Conservation (phyloP, 208 protist species). For the Herpetomonas tarakana region DNA sequence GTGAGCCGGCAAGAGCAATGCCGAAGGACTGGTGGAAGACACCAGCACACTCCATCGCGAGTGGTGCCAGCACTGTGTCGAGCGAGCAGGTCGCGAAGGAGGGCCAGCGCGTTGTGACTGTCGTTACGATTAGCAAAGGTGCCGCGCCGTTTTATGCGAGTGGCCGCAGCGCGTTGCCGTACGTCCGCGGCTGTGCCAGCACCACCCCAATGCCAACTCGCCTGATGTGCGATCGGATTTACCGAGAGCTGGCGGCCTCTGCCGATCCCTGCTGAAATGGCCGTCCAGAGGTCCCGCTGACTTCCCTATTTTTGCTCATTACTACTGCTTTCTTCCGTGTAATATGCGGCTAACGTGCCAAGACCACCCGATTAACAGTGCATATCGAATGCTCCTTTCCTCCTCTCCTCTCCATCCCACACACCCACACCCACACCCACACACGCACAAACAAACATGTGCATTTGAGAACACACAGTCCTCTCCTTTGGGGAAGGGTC, state of each 20-base stretch:
- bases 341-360: not conserved
- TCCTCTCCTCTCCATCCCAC: not conserved
- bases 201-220: constrained; percentile 57
- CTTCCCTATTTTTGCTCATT: not conserved
- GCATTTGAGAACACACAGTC: too few species aligned
- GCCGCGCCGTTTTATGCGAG: constrained; percentile 76
- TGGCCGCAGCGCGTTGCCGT: constrained; percentile 51
- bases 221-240: constrained; percentile 44
- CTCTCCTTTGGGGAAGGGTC: too few species aligned
- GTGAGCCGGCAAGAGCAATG: constrained; percentile 19
- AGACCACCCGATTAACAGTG: not conserved
- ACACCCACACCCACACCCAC: too few species aligned
- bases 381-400: not conserved
- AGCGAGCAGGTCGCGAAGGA: not conserved
- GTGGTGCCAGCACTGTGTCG: not conserved
- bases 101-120: constrained; percentile 43
- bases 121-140: constrained; percentile 59
- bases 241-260: constrained; percentile 30
- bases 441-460: too few species aligned
- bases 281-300: not conserved
- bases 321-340: not conserved
- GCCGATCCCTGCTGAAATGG: not conserved
- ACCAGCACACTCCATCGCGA: not conserved
- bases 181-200: constrained; percentile 73
- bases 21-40: constrained; percentile 77